These are phyloP conservation scores for Colletotrichum tabaci DNA, from an alignment of 2,329 filamentous ascomycete genomes.

Conservation along the genomic window DNA sequence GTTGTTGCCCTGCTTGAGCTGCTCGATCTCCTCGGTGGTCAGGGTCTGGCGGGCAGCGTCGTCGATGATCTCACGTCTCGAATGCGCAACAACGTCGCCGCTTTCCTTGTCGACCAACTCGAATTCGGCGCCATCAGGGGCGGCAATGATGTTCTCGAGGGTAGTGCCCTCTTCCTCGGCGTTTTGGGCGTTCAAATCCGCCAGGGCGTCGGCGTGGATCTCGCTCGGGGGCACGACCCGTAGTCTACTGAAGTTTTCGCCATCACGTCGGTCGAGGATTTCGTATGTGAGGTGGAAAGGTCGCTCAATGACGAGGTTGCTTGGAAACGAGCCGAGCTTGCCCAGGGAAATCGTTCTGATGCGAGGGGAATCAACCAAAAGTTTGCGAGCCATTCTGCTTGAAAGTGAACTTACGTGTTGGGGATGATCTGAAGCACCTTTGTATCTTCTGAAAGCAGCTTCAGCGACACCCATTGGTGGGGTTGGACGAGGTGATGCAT, in stretches of 20 bases:
- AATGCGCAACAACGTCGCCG: slow-evolving; percentile 65
- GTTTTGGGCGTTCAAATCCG: slow-evolving; percentile 58
- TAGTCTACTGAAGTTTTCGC: slow-evolving; percentile 76
- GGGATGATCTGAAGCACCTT: slow-evolving; percentile 72
- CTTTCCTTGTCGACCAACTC: slow-evolving; percentile 59
- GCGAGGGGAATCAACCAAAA: neutral
- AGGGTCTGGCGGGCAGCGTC: slow-evolving; percentile 81
- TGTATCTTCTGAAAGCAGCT: slow-evolving; percentile 71
- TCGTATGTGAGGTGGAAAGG: slow-evolving; percentile 95
- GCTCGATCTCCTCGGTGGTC: slow-evolving; percentile 82
- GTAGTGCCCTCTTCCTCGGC: slow-evolving; percentile 54
- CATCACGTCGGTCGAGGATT: slow-evolving; percentile 79
- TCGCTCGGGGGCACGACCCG: slow-evolving; percentile 86
- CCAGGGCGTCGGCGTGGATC: slow-evolving; percentile 84
- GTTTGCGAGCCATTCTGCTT: neutral
- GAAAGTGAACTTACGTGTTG: slow-evolving; percentile 66
- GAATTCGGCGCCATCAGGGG: slow-evolving; percentile 58
- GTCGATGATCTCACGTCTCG: slow-evolving; percentile 73
- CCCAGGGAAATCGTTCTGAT: slow-evolving; percentile 86
- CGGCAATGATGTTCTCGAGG: slow-evolving; percentile 58
- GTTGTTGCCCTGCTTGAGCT: slow-evolving; percentile 80
- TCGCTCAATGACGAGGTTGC: slow-evolving; percentile 90
- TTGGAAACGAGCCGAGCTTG: slow-evolving; percentile 92
- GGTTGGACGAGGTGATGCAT: slow-evolving; percentile 67
- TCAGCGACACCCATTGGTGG: slow-evolving; percentile 72